Conservation (phyloP, 805 yeast genomes). For the Hanseniaspora occidentalis region DNA sequence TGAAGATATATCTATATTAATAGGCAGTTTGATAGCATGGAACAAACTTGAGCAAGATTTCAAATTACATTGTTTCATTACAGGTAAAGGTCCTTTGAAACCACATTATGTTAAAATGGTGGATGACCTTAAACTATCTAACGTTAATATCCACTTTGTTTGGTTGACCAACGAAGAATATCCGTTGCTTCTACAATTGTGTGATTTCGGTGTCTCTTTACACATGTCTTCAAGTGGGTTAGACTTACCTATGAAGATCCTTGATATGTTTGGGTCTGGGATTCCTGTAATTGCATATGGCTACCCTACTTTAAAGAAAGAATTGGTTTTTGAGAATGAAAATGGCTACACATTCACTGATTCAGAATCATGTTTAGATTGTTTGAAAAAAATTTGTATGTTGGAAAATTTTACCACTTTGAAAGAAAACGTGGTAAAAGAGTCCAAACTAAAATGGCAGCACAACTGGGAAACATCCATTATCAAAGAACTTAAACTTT, state of each 20-base stretch:
- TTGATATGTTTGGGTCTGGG: conserved; percentile 94
- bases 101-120: conserved; percentile 38
- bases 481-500: conserved; percentile 14
- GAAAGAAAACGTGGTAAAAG: conserved; percentile 38
- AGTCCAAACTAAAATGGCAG: conserved; percentile 62
- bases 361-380: neutral
- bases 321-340: conserved; percentile 52
- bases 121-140: conserved; percentile 29
- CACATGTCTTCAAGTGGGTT: conserved; percentile 88
- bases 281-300: conserved; percentile 74
- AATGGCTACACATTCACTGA: conserved; percentile 45
- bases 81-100: conserved; percentile 90
- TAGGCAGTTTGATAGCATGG: conserved; percentile 42
- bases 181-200: conserved; percentile 58
- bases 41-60: conserved; percentile 21
- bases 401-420: neutral
- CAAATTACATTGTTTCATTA: conserved; percentile 59
- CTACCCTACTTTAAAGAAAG: conserved; percentile 59
- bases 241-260: conserved; percentile 94
- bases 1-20: conserved; percentile 65
- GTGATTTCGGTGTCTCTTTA: conserved; percentile 81
- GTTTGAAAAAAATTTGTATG: neutral
- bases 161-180: conserved; percentile 78
- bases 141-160: conserved; percentile 45
- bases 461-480: conserved; percentile 48